phyloP scores from a whole-genome alignment of 768 basidiomycete species.

The Psilocybe subaeruginosa region DNA sequence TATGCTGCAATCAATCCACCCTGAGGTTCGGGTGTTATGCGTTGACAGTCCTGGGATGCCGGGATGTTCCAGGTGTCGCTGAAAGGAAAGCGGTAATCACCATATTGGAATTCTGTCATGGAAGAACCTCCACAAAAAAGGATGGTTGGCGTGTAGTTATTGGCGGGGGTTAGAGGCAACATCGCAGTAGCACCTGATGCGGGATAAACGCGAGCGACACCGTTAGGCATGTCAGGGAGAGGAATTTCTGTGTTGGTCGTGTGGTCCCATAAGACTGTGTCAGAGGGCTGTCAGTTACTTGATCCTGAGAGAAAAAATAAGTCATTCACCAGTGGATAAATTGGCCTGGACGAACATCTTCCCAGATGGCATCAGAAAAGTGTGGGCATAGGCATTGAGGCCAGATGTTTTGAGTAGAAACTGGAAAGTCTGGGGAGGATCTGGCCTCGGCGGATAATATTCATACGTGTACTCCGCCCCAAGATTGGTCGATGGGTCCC shows the following conservation, averaged over 20 bases:
- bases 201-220: conserved; percentile 83
- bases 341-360: conserved; percentile 86
- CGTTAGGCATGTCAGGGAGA: conserved; percentile 73
- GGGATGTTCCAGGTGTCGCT: conserved; percentile 77
- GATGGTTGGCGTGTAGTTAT: conserved; percentile 84
- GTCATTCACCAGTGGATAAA: conserved; percentile 65
- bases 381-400: conserved; percentile 76
- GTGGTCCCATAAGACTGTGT: conserved; percentile 35
- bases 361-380: conserved; percentile 76
- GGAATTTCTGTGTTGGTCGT: conserved; percentile 57
- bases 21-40: conserved; percentile 83
- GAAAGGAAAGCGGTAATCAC: conserved; percentile 74
- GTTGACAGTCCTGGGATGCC: conserved; percentile 73
- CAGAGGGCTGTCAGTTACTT: background rate
- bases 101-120: conserved; percentile 74
- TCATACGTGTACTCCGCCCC: conserved; percentile 84
- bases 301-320: background rate
- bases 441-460: conserved; percentile 71
- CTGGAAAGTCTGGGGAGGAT: conserved; percentile 52
- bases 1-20: conserved; percentile 66
- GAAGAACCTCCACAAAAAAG: conserved; percentile 91
- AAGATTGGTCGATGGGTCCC: conserved; percentile 61
- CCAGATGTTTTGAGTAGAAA: conserved; percentile 78
- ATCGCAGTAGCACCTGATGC: conserved; percentile 88
- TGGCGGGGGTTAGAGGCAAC: conserved; percentile 88